Base-by-base conservation (phyloP, 495 filamentous ascomycete genomes). In the Penicillium simplicissimum region DNA sequence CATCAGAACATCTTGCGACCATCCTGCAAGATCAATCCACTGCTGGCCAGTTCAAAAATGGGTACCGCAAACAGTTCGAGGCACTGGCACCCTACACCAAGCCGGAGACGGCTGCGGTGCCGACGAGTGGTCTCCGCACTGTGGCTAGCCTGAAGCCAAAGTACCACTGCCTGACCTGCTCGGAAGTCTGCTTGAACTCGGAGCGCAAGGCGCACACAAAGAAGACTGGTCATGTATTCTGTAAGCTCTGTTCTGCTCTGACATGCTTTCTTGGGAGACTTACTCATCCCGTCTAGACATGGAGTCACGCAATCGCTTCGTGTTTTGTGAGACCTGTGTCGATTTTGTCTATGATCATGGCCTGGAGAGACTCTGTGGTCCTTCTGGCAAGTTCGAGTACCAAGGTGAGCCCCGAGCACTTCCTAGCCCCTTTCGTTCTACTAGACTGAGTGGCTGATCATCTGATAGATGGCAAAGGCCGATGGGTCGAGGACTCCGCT, bases 321-420 rank as follows among this genome's bases (percentile, higher is more conserved):
- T 97, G 3, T 96, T 88, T 68, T 97, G 93, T 75, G 90, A 94
- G 65, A 81, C 85, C 60, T 97, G 93, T 67, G 82, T 85, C 40
- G 93, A 96, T 70, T 88, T 95, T 62, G 86, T 97, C 45, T 96
- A 91, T 78, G 93, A 97, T 66, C 89, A 90, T 48, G 88, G 86
- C 8, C 78, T 96, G 28, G 93, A 97, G 66, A 84, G 89, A 34
- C 79, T 91, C 17, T 69, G 76, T 33, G 76, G 71, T 1, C 72
- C 77, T 11, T 45, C 68, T 9, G 57, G 64, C 36, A 69, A 74
- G 53, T 67, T 62, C 35, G 60, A 71, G 28, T 43, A 66, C 10
- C 11, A 70, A 54, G 63, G 75, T 73, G n/a, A 59, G 57, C 52
- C 5, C 9, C 34, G 23, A n/a, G 17, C 31, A 10, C 11, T 14